Evolutionary conservation across 176 grass and related monocot genomes (phyloP).

Genomic region (Oryza meridionalis): DNA sequence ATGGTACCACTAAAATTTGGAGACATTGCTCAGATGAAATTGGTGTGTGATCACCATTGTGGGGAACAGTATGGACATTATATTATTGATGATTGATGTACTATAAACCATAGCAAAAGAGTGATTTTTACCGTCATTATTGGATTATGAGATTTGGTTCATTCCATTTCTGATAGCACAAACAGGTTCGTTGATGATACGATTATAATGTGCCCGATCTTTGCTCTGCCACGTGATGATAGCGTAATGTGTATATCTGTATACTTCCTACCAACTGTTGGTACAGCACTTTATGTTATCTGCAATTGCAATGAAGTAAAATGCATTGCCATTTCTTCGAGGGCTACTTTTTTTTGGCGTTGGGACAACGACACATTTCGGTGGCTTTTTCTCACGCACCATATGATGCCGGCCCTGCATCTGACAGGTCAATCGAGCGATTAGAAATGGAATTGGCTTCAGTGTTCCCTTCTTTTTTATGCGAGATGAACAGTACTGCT

Average conservation of each 20-base stretch:
- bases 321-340: not conserved
- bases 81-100: not conserved
- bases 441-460: not conserved
- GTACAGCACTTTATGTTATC: not conserved
- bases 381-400: not conserved
- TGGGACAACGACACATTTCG: not conserved
- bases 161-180: too few species aligned
- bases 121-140: too few species aligned
- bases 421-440: not conserved
- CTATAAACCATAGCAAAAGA: not conserved
- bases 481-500: too few species aligned
- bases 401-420: not conserved
- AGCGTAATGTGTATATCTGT: not conserved
- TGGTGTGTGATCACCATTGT: not conserved
- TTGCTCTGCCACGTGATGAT: not conserved
- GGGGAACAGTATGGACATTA: not conserved
- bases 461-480: not conserved
- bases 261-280: constrained; percentile 22
- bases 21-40: not conserved
- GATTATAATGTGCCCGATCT: not conserved
- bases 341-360: not conserved
- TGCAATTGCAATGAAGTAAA: not conserved
- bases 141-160: too few species aligned
- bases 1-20: not conserved
- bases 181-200: not conserved